A percentile compares a stretch with the other conserved stretches of the same genome.
These are phyloP conservation scores for Agapanthus africanus DNA, from an alignment of 106 monocot species.

Conservation along the genomic window DNA sequence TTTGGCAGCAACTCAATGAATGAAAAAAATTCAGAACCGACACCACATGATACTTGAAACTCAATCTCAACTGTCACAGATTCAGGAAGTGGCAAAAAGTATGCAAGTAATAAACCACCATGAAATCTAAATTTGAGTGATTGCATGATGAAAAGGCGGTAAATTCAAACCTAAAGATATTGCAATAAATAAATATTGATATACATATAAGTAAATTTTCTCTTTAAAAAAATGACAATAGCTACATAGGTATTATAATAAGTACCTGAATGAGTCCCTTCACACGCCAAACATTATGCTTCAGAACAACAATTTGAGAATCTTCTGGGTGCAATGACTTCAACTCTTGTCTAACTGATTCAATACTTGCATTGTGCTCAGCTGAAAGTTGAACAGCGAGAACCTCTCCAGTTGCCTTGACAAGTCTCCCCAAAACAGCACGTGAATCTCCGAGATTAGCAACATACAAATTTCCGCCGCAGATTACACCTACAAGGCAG, in stretches of 20 bases:
- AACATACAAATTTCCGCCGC: slow-evolving; percentile 18
- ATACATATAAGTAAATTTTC: neutral
- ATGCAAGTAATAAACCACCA: neutral
- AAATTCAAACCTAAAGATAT: neutral
- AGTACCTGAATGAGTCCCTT: slow-evolving; percentile 31
- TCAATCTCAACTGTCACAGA: neutral
- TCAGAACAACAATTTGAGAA: slow-evolving; percentile 24
- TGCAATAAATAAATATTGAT: neutral
- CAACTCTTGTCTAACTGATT: slow-evolving; percentile 24
- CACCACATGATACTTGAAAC: neutral
- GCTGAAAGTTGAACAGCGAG: slow-evolving; percentile 25
- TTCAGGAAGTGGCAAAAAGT: neutral
- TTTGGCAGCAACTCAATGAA: neutral
- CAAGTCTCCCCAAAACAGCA: slow-evolving; percentile 22
- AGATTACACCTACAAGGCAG: slow-evolving; percentile 25
- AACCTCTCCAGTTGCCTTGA: slow-evolving; percentile 27
- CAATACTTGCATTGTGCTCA: slow-evolving; percentile 25
- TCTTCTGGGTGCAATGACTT: slow-evolving; percentile 19
- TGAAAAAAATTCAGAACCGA: neutral
- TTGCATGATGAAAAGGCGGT: neutral
- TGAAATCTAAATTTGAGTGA: neutral
- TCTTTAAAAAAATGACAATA: neutral
- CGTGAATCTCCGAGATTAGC: slow-evolving; percentile 29
- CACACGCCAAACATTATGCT: slow-evolving; percentile 32
- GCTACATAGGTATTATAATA: neutral